Evolutionary conservation across 345 rosid genomes (phyloP).

Genomic region (Eucalyptus dawsonii): DNA sequence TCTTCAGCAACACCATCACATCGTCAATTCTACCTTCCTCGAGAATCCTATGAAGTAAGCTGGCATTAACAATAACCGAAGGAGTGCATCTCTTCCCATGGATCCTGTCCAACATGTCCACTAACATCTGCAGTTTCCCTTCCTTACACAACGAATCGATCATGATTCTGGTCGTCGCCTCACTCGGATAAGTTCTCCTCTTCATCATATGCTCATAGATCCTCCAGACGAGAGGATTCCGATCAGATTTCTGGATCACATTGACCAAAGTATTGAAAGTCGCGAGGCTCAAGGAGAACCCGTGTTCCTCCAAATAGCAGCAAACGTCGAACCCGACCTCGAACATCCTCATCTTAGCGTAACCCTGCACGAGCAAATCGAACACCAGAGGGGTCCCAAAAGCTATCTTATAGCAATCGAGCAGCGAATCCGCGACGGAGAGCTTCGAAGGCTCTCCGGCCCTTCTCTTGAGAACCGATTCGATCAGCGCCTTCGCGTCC

Average conservation of each 20-base stretch:
- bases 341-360: slow-evolving; percentile 44
- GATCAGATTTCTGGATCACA: slow-evolving; percentile 40
- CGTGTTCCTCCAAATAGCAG: slow-evolving; percentile 24
- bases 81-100: slow-evolving; percentile 64
- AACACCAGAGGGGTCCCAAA: slow-evolving; percentile 44
- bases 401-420: slow-evolving; percentile 21
- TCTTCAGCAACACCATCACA: slow-evolving; percentile 43
- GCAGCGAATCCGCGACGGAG: slow-evolving; percentile 31
- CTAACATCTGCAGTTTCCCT: slow-evolving; percentile 40
- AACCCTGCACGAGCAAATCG: slow-evolving; percentile 53
- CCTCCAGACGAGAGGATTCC: slow-evolving; percentile 40
- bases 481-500: slow-evolving; percentile 60
- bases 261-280: slow-evolving; percentile 52
- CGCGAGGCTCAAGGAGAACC: slow-evolving; percentile 36
- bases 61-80: slow-evolving; percentile 42
- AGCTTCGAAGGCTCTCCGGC: slow-evolving; percentile 1
- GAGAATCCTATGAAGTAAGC: slow-evolving; percentile 35
- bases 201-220: slow-evolving; percentile 52
- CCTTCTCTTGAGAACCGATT: slow-evolving; percentile 31
- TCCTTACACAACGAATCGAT: slow-evolving; percentile 57
- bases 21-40: slow-evolving; percentile 38
- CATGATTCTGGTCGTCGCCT: slow-evolving; percentile 30
- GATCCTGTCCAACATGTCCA: slow-evolving; percentile 49
- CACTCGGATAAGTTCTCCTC: slow-evolving; percentile 39
- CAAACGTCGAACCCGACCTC: slow-evolving; percentile 56